Evolutionary conservation across 129 eudicot species (phyloP).

Genomic region (Centrapalus pauciflorus): DNA sequence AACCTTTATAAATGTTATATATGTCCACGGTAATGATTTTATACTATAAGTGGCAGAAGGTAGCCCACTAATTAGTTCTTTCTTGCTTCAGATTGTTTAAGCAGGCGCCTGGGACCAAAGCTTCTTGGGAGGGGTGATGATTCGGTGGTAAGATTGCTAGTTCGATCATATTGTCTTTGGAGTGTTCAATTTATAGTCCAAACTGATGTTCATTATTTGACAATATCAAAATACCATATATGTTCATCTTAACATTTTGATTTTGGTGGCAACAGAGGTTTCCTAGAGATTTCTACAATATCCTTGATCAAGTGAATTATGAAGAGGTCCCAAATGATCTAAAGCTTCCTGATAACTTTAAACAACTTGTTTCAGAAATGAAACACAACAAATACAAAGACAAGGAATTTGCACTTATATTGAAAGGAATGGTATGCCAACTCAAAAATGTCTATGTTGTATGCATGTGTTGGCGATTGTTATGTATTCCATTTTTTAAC

Average conservation of each 20-base stretch:
- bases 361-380: constrained; percentile 81
- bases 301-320: constrained; percentile 74
- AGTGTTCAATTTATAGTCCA: constrained; percentile 1
- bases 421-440: constrained; percentile 85
- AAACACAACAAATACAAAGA: constrained; percentile 68
- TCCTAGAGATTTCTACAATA: constrained; percentile 71
- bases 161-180: not conserved
- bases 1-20: not conserved
- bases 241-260: constrained; percentile 12
- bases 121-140: constrained; percentile 83
- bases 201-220: not conserved
- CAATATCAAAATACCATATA: not conserved
- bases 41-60: not conserved
- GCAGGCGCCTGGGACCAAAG: constrained; percentile 93
- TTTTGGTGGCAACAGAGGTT: constrained; percentile 56
- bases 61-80: constrained; percentile 13
- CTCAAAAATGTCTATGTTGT: not conserved
- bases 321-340: constrained; percentile 71
- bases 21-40: not conserved
- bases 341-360: constrained; percentile 77
- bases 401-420: constrained; percentile 68
- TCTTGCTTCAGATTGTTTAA: constrained; percentile 75
- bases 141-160: constrained; percentile 61
- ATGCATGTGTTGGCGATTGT: not conserved
- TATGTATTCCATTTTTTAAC: not conserved